These are phyloP conservation scores for Taphrina confusa DNA, from an alignment of 1,139 yeast genomes.

Conservation along the genomic window DNA sequence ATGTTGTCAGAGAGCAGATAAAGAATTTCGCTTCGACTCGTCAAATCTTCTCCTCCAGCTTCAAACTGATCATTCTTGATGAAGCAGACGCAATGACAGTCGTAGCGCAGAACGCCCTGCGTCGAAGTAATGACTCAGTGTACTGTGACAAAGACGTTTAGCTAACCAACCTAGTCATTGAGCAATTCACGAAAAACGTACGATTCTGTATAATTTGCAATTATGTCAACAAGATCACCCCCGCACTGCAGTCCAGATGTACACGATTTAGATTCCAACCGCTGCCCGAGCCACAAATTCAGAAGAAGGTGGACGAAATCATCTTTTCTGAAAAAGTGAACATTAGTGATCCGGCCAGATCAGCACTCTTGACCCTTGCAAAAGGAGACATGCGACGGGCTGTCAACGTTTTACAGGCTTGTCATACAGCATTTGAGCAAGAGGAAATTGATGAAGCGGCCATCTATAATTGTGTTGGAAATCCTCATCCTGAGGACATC, in stretches of 20 bases:
- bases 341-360: conserved; percentile 61
- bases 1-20: conserved; percentile 80
- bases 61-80: conserved; percentile 87
- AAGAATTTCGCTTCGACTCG: conserved; percentile 84
- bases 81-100: conserved; percentile 99
- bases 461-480: conserved; percentile 93
- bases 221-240: conserved; percentile 91
- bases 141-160: not conserved
- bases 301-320: conserved; percentile 66
- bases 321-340: conserved; percentile 65
- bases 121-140: conserved; percentile 55
- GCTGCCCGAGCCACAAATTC: conserved; percentile 64
- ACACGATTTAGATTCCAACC: conserved; percentile 94
- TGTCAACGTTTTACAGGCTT: conserved; percentile 89
- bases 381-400: conserved; percentile 97
- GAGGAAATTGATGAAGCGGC: conserved; percentile 60
- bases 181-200: conserved; percentile 90
- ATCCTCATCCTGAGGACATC: conserved; percentile 86
- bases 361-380: conserved; percentile 67
- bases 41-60: conserved; percentile 65
- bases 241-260: conserved; percentile 91
- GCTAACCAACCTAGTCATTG: conserved; percentile 56
- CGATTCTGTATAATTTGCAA: conserved; percentile 95
- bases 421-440: conserved; percentile 68
- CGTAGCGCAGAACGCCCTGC: conserved; percentile 91